phyloP scores from a whole-genome alignment of 345 rosid genomes.

The Lenwebbia sp. region DNA sequence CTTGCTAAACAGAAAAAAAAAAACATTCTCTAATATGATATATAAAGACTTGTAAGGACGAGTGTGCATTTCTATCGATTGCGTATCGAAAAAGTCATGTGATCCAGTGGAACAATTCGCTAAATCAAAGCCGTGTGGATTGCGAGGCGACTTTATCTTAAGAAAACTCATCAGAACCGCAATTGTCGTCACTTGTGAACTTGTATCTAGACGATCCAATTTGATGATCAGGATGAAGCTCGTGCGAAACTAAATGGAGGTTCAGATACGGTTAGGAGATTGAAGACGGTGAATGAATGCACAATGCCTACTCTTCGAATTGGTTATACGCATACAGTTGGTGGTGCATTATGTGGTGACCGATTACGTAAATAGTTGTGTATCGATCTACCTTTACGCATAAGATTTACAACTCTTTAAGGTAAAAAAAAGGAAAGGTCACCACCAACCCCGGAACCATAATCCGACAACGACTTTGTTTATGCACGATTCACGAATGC shows the following conservation, averaged over 20 bases:
- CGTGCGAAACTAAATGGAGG: not conserved
- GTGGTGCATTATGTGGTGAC: not conserved
- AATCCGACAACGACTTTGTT: not conserved
- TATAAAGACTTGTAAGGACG: not conserved
- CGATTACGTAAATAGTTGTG: not conserved
- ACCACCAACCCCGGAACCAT: not conserved
- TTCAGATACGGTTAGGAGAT: accelerated
- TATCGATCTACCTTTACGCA: not conserved
- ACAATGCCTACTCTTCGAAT: accelerated
- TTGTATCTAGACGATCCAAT: not conserved
- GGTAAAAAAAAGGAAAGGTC: not conserved
- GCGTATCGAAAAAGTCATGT: too few species aligned
- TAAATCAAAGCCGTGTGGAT: not conserved
- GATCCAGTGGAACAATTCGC: not conserved
- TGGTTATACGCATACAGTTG: not conserved
- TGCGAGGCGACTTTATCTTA: not conserved
- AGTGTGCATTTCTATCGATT: too few species aligned
- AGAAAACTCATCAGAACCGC: too few species aligned
- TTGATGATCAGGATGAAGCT: not conserved
- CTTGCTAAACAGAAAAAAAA: not conserved
- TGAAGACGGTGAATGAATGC: not conserved
- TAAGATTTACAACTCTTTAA: not conserved
- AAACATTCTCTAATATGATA: not conserved
- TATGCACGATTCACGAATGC: not conserved
- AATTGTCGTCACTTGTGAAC: not conserved